These are phyloP conservation scores for Magnusiomyces suaveolens DNA, from an alignment of 1,139 yeast genomes.

Conservation along the genomic window DNA sequence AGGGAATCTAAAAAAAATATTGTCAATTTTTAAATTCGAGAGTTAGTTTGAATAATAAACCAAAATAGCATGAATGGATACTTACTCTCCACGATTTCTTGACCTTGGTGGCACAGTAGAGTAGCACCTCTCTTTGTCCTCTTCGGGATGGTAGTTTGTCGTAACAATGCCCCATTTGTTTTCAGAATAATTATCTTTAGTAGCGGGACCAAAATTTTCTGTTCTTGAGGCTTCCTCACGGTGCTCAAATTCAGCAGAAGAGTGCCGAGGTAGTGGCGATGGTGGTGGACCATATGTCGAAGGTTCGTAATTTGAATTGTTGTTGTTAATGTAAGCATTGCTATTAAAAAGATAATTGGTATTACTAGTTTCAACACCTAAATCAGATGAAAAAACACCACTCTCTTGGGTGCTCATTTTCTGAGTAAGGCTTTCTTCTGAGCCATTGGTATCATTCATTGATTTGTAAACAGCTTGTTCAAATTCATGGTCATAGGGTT, in stretches of 20 bases:
- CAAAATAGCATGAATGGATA: background rate
- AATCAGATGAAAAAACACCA: conserved; percentile 6
- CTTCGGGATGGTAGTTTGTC: conserved; percentile 1
- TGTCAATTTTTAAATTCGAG: background rate
- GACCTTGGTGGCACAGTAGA: conserved; percentile 12
- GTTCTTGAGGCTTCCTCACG: conserved; percentile 1
- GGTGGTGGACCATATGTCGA: background rate
- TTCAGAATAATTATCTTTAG: conserved; percentile 21
- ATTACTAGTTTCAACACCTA: background rate
- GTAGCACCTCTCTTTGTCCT: too few relatives aligned
- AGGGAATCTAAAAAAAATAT: conserved; percentile 22
- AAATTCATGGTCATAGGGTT: conserved; percentile 16
- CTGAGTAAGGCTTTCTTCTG: conserved; percentile 11
- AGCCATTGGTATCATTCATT: conserved; percentile 14
- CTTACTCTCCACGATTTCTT: conserved; percentile 13
- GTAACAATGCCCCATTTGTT: conserved; percentile 26
- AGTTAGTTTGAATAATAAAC: conserved; percentile 10
- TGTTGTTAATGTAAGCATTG: background rate
- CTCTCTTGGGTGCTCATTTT: conserved; percentile 12
- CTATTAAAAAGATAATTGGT: background rate
- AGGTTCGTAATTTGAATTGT: background rate
- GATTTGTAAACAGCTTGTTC: conserved; percentile 14
- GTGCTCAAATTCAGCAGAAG: background rate
- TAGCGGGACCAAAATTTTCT: conserved; percentile 23
- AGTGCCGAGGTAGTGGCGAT: background rate